These are phyloP conservation scores for Phytophthora pini DNA, from an alignment of 352 stramenopile genomes.

Conservation along the genomic window DNA sequence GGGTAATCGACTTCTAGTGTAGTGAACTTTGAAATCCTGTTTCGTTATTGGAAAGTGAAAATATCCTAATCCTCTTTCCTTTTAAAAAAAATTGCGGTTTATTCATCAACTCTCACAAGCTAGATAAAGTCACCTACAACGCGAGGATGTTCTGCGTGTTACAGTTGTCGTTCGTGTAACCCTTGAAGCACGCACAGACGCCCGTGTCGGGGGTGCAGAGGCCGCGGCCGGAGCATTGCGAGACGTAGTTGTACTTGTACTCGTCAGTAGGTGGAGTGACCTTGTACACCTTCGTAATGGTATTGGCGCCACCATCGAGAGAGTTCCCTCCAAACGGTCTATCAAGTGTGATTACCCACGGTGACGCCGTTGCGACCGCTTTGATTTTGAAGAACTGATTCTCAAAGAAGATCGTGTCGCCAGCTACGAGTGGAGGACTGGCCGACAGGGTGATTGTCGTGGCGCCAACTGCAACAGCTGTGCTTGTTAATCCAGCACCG, in stretches of 20 bases:
- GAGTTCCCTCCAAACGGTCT: conserved; percentile 57
- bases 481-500: too few relatives aligned
- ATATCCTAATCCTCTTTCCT: too few relatives aligned
- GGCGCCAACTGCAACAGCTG: conserved; percentile 15
- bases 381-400: conserved; percentile 66
- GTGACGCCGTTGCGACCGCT: background rate
- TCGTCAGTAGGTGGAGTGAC: conserved; percentile 37
- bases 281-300: conserved; percentile 29
- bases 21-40: too few relatives aligned
- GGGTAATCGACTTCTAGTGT: too few relatives aligned
- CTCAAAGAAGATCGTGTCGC: conserved; percentile 59
- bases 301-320: conserved; percentile 13
- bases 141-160: conserved; percentile 86
- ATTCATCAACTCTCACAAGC: too few relatives aligned
- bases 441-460: background rate
- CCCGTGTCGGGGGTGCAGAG: conserved; percentile 71
- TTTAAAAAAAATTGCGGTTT: too few relatives aligned
- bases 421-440: background rate
- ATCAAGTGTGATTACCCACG: conserved; percentile 33
- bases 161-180: conserved; percentile 90
- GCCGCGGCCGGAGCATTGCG: conserved; percentile 74
- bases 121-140: conserved; percentile 41
- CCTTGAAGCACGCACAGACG: conserved; percentile 88
- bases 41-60: too few relatives aligned
- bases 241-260: conserved; percentile 75